These are phyloP conservation scores for Arthrocladium fulminans DNA, from an alignment of 2,329 filamentous ascomycete genomes.

Conservation along the genomic window DNA sequence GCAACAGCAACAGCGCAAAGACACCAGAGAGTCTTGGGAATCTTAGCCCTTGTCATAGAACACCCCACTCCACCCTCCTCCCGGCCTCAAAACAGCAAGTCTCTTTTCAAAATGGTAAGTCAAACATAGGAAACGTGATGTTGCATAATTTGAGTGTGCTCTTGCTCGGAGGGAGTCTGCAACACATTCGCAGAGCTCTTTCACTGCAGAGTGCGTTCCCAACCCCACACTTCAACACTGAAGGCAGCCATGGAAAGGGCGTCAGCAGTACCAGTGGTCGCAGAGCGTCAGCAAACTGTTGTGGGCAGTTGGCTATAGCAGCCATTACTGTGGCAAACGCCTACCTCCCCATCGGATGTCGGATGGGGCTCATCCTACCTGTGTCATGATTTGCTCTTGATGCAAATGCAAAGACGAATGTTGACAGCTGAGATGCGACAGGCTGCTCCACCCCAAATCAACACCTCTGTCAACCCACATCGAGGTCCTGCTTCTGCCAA, in stretches of 20 bases:
- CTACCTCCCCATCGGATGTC: neutral
- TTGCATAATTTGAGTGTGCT: too few relatives aligned
- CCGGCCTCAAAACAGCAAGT: neutral
- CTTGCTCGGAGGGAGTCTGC: neutral
- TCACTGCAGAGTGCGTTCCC: too few relatives aligned
- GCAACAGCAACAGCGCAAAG: too few relatives aligned
- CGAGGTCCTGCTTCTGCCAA: constrained; percentile 10
- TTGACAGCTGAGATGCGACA: too few relatives aligned
- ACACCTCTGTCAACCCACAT: constrained; percentile 6
- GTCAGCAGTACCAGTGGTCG: too few relatives aligned
- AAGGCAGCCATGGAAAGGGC: too few relatives aligned
- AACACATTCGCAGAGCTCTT: too few relatives aligned
- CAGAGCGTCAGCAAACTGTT: too few relatives aligned
- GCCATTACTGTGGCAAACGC: too few relatives aligned
- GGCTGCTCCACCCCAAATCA: constrained; percentile 3
- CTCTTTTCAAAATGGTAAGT: constrained; percentile 2
- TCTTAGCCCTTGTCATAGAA: neutral
- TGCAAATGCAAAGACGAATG: neutral
- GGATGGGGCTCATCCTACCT: neutral
- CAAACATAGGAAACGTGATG: too few relatives aligned
- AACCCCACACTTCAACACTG: too few relatives aligned
- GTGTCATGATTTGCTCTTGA: neutral
- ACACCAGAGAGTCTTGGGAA: neutral
- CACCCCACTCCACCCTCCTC: neutral
- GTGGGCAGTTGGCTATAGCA: too few relatives aligned